phyloP scores from a whole-genome alignment of 2,329 filamentous ascomycete species.

The Corinectria fuckeliana region DNA sequence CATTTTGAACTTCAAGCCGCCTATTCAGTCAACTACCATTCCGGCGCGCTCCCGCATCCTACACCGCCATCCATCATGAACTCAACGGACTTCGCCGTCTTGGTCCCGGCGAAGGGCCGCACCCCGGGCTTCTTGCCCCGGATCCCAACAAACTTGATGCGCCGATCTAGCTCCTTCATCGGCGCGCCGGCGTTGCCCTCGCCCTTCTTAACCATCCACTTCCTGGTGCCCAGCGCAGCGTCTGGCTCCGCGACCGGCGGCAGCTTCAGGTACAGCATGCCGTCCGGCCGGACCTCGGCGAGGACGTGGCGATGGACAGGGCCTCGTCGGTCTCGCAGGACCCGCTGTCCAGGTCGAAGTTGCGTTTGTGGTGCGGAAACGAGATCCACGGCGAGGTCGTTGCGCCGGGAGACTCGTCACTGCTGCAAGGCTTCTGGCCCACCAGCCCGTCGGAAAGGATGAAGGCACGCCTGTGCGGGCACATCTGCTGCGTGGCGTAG shows the following conservation, averaged over 20 bases:
- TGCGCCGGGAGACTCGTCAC: slow-evolving; percentile 39
- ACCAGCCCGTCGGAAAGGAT: slow-evolving; percentile 87
- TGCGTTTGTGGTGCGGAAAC: slow-evolving; percentile 89
- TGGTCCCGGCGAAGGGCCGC: slow-evolving; percentile 41
- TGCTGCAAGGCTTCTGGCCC: slow-evolving; percentile 63
- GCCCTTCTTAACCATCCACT: slow-evolving; percentile 78
- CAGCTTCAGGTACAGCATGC: slow-evolving; percentile 79
- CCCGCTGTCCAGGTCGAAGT: slow-evolving; percentile 78
- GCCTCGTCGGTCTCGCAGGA: slow-evolving; percentile 76
- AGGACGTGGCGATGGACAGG: slow-evolving; percentile 81
- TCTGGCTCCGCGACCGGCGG: slow-evolving; percentile 85
- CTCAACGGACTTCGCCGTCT: slow-evolving; percentile 48
- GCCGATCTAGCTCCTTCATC: slow-evolving; percentile 51
- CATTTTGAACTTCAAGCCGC: slow-evolving; percentile 16
- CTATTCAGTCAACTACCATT: slow-evolving; percentile 48
- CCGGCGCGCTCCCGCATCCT: slow-evolving; percentile 52
- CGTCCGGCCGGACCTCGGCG: slow-evolving; percentile 74
- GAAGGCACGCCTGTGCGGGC: slow-evolving; percentile 89
- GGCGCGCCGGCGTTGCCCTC: slow-evolving; percentile 56
- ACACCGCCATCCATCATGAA: slow-evolving; percentile 45
- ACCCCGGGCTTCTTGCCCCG: slow-evolving; percentile 52
- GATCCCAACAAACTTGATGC: slow-evolving; percentile 52
- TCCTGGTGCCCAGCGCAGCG: slow-evolving; percentile 75
- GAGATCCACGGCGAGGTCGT: slow-evolving; percentile 72
- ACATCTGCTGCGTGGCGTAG: slow-evolving; percentile 94